Evolutionary conservation across 805 yeast genomes (phyloP).

Genomic region (Blastobotrys parvus): DNA sequence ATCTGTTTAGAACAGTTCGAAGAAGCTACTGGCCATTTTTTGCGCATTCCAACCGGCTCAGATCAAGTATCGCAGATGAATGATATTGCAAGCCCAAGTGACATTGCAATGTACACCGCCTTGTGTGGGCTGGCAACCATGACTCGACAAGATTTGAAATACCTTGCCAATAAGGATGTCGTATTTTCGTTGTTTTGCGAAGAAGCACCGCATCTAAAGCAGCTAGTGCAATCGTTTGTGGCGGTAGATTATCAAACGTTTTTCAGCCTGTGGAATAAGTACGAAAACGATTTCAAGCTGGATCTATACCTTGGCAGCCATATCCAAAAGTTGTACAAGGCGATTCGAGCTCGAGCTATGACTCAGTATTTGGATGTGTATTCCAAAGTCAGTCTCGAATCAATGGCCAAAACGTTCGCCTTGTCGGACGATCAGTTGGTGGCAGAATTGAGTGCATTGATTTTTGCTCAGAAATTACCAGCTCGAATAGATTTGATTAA

Average conservation of each 20-base stretch:
- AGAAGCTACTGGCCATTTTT: not conserved
- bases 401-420: constrained; percentile 6
- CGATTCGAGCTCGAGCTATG: constrained; percentile 7
- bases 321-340: not conserved
- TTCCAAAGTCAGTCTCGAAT: constrained; percentile 2
- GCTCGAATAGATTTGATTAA: not conserved
- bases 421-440: not conserved
- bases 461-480: not conserved
- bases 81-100: not conserved
- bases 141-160: constrained; percentile 9
- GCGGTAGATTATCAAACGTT: constrained; percentile 4
- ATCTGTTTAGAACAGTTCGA: not conserved
- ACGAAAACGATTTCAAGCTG: constrained; percentile 3
- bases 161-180: constrained; percentile 12
- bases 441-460: constrained; percentile 4
- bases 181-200: constrained; percentile 5
- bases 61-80: not conserved
- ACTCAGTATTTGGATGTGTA: constrained; percentile 9
- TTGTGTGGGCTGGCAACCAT: constrained; percentile 14
- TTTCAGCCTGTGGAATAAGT: constrained; percentile 6
- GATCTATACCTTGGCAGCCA: constrained; percentile 8
- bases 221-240: constrained; percentile 5
- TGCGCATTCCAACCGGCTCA: not conserved
- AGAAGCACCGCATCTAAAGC: not conserved
- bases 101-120: constrained; percentile 11